Evolutionary conservation across 352 stramenopile species (phyloP).

Genomic region (Elongisporangium anandrum): DNA sequence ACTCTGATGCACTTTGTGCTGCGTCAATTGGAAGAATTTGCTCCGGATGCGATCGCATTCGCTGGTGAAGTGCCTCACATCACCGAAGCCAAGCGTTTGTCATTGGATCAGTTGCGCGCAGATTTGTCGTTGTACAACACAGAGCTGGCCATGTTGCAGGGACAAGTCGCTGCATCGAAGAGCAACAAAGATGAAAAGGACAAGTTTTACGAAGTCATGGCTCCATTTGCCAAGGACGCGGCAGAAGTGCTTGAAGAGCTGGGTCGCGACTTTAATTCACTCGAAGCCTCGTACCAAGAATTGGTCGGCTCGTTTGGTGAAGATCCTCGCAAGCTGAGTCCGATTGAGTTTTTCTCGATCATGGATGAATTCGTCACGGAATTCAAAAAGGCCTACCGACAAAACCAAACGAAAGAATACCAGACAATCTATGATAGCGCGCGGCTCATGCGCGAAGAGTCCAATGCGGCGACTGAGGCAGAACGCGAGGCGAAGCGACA

Average conservation of each 20-base stretch:
- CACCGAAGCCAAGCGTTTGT: slow-evolving; percentile 69
- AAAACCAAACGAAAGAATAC: slow-evolving; percentile 87
- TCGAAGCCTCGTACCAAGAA: slow-evolving; percentile 76
- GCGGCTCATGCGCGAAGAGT: slow-evolving; percentile 39
- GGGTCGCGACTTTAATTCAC: slow-evolving; percentile 59
- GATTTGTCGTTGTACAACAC: slow-evolving; percentile 82
- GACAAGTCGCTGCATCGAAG: slow-evolving; percentile 75
- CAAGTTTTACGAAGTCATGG: slow-evolving; percentile 81
- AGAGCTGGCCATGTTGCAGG: slow-evolving; percentile 80
- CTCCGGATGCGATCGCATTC: slow-evolving; percentile 73
- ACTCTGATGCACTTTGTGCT: slow-evolving; percentile 83
- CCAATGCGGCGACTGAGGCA: slow-evolving; percentile 28
- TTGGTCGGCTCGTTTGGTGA: slow-evolving; percentile 82
- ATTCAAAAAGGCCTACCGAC: slow-evolving; percentile 86
- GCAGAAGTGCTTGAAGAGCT: slow-evolving; percentile 80
- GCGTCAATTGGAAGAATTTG: slow-evolving; percentile 72
- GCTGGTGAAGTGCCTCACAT: slow-evolving; percentile 78
- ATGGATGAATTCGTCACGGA: slow-evolving; percentile 81
- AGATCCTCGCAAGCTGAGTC: slow-evolving; percentile 72
- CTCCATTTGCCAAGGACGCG: slow-evolving; percentile 74
- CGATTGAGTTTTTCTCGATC: slow-evolving; percentile 82
- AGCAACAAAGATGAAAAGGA: slow-evolving; percentile 68
- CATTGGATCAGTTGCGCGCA: slow-evolving; percentile 74
- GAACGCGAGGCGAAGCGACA: slow-evolving; percentile 44
- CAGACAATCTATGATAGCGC: slow-evolving; percentile 72